Evolutionary conservation across 1,139 yeast species (phyloP).

Genomic region (Taiozyma sp.): DNA sequence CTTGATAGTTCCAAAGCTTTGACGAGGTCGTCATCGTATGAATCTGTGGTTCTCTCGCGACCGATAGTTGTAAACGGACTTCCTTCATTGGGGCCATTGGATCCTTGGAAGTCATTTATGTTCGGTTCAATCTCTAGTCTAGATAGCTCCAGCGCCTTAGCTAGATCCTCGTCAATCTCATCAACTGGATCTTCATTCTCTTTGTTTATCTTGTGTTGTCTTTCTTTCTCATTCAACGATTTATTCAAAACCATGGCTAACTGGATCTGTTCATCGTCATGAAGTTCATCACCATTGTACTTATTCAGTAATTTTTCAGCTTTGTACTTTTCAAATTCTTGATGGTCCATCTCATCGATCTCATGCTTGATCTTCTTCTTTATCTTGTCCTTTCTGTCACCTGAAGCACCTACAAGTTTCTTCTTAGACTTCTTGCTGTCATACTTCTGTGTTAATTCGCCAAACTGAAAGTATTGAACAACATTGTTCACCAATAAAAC

Average conservation of each 20-base stretch:
- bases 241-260: conserved; percentile 52
- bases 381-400: conserved; percentile 18
- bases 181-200: conserved; percentile 9
- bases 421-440: conserved; percentile 27
- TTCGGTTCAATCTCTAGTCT: conserved; percentile 18
- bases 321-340: conserved; percentile 20
- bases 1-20: conserved; percentile 34
- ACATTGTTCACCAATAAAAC: conserved; percentile 50
- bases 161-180: conserved; percentile 31
- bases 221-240: conserved; percentile 19
- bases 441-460: conserved; percentile 29
- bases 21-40: conserved; percentile 31
- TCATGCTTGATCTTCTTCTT: conserved; percentile 27
- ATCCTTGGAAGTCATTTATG: neutral
- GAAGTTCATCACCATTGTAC: conserved; percentile 39
- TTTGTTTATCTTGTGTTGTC: conserved; percentile 9
- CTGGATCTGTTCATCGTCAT: conserved; percentile 44
- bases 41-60: conserved; percentile 7
- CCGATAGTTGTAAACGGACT: neutral
- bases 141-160: conserved; percentile 34
- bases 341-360: conserved; percentile 29
- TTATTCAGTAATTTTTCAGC: conserved; percentile 32
- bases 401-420: conserved; percentile 19
- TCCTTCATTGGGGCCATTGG: neutral
- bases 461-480: conserved; percentile 62